These are phyloP conservation scores for Ganoderma lucidum DNA, from an alignment of 1,284 basidiomycete genomes.

Conservation along the genomic window DNA sequence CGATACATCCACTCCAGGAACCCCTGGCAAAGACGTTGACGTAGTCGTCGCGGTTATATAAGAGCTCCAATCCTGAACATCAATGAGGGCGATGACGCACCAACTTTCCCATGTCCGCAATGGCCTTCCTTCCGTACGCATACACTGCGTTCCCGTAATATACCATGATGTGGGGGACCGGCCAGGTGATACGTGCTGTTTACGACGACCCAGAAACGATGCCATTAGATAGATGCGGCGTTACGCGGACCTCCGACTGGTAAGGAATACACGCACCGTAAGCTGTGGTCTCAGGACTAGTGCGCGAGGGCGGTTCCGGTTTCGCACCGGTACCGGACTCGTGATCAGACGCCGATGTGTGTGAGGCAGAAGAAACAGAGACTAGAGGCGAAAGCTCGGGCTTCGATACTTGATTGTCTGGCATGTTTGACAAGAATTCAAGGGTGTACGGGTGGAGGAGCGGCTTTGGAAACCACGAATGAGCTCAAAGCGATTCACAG, in stretches of 20 bases:
- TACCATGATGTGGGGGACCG: conserved; percentile 8
- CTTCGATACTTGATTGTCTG: background rate
- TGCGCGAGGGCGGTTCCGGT: background rate
- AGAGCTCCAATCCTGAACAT: too few species aligned
- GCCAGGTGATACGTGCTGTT: background rate
- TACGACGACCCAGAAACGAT: background rate
- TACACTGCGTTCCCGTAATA: background rate
- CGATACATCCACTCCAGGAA: conserved; percentile 6
- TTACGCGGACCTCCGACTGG: background rate
- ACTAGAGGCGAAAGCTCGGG: background rate
- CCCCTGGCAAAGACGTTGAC: background rate
- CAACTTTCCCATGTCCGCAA: background rate
- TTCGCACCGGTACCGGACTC: too few species aligned
- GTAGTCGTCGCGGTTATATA: background rate
- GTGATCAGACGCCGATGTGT: background rate
- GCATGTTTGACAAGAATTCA: background rate
- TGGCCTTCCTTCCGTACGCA: conserved; percentile 1
- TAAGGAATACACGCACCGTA: background rate
- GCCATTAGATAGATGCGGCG: background rate
- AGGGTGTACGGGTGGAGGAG: background rate
- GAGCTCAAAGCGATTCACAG: background rate
- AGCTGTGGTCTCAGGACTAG: background rate
- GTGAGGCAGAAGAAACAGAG: background rate
- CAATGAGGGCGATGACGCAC: background rate
- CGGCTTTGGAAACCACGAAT: background rate